Evolutionary conservation across 1,284 basidiomycete genomes (phyloP).

Genomic region (Irpex sp.): DNA sequence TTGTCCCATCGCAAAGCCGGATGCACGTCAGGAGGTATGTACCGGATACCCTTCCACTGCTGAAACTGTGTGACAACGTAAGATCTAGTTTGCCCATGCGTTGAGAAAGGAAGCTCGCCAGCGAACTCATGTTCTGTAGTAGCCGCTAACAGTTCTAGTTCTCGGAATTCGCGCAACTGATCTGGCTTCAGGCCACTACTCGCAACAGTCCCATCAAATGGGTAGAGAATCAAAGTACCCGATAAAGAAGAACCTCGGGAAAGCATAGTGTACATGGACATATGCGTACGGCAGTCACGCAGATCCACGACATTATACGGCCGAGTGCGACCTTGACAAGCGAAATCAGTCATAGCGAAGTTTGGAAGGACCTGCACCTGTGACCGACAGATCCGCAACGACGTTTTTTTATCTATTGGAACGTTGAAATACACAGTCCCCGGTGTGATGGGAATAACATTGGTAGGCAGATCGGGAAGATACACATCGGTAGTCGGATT

Average conservation of each 20-base stretch:
- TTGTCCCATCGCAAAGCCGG: neutral
- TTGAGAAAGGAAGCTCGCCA: neutral
- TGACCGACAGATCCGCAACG: neutral
- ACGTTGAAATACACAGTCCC: neutral
- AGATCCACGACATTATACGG: neutral
- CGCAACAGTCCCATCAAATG: neutral
- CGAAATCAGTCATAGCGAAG: neutral
- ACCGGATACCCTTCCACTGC: neutral
- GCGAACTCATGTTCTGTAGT: neutral
- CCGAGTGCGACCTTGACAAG: neutral
- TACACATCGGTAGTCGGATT: neutral
- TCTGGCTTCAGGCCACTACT: neutral
- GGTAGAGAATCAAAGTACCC: neutral
- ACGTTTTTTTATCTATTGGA: neutral
- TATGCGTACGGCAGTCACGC: neutral
- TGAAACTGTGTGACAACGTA: neutral
- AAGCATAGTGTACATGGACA: neutral
- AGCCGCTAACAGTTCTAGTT: neutral
- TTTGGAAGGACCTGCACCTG: neutral
- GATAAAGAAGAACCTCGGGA: neutral
- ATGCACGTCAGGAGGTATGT: neutral
- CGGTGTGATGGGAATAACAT: neutral
- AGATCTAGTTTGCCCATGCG: neutral
- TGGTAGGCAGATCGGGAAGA: neutral
- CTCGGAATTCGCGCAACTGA: neutral